Conservation (phyloP, 306 rosid genomes). For the Prunus salicina region DNA sequence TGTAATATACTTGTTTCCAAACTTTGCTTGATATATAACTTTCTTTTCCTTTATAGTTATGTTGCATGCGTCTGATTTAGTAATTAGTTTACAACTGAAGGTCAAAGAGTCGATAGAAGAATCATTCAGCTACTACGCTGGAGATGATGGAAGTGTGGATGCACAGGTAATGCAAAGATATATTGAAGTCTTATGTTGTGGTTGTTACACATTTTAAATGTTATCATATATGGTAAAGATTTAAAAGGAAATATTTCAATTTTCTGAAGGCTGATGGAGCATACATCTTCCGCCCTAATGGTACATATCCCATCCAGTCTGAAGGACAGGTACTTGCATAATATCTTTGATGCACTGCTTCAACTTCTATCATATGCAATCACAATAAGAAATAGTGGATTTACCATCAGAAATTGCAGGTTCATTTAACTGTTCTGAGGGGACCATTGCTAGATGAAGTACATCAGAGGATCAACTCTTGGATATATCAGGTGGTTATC, state of each 20-base stretch:
- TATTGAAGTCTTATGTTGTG: background rate
- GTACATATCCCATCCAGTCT: conserved; percentile 23
- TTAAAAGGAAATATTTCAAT: background rate
- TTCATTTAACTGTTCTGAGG: conserved; percentile 29
- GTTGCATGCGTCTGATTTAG: background rate
- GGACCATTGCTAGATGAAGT: conserved; percentile 45
- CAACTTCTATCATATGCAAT: background rate
- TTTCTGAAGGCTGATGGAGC: conserved; percentile 40
- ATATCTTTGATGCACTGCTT: background rate
- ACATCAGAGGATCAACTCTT: conserved; percentile 38
- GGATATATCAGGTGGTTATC: conserved; percentile 43
- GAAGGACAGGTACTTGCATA: conserved; percentile 20
- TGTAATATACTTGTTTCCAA: background rate
- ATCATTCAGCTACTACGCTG: conserved; percentile 35
- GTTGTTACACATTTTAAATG: background rate
- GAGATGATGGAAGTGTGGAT: conserved; percentile 31
- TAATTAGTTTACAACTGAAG: conserved; percentile 11
- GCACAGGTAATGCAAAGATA: conserved; percentile 21
- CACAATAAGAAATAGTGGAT: background rate
- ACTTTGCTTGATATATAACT: background rate
- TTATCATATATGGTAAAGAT: background rate
- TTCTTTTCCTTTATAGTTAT: background rate
- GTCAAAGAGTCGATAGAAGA: conserved; percentile 25
- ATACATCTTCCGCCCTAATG: conserved; percentile 39
- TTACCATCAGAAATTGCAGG: conserved; percentile 25